Conservation (phyloP, 1,284 basidiomycete species). For the Hypsizygus ulmarius region DNA sequence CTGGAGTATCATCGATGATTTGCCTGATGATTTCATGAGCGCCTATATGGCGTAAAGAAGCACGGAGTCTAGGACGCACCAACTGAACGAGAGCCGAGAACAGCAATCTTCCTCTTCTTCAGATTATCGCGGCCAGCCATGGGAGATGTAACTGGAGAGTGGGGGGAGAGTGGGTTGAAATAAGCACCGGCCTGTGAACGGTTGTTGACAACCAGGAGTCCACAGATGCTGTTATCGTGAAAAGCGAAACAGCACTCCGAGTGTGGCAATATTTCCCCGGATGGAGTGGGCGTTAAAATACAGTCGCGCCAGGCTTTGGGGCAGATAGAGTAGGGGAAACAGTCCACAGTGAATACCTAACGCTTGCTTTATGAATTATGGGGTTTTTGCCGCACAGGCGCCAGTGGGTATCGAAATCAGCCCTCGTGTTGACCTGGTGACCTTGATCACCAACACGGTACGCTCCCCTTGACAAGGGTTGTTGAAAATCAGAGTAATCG, state of each 20-base stretch:
- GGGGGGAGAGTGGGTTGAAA: slow-evolving; percentile 4
- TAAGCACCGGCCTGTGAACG: slow-evolving; percentile 1
- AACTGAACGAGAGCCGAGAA: slow-evolving; percentile 45
- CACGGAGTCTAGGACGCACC: slow-evolving; percentile 29
- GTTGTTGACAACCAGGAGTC: neutral
- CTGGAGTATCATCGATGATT: slow-evolving; percentile 44
- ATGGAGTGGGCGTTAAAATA: slow-evolving; percentile 1
- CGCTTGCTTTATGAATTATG: slow-evolving; percentile 6
- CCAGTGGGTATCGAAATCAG: slow-evolving; percentile 6
- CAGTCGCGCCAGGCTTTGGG: slow-evolving; percentile 4
- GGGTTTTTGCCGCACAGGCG: slow-evolving; percentile 5
- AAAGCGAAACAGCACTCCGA: slow-evolving; percentile 7
- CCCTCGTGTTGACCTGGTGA: slow-evolving; percentile 15
- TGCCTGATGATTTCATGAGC: slow-evolving; percentile 31
- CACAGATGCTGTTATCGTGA: slow-evolving; percentile 9
- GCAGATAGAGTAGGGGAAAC: slow-evolving; percentile 5
- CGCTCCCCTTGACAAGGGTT: slow-evolving; percentile 10
- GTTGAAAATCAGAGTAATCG: slow-evolving; percentile 14
- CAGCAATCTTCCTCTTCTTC: slow-evolving; percentile 64
- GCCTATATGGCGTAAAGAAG: slow-evolving; percentile 19
- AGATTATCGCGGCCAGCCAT: slow-evolving; percentile 42
- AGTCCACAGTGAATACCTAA: slow-evolving; percentile 9
- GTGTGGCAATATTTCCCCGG: slow-evolving; percentile 13
- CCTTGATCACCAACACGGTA: slow-evolving; percentile 10
- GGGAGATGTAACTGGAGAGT: slow-evolving; percentile 3